Conservation (phyloP, 495 filamentous ascomycete species). For the Penicillium taxi region DNA sequence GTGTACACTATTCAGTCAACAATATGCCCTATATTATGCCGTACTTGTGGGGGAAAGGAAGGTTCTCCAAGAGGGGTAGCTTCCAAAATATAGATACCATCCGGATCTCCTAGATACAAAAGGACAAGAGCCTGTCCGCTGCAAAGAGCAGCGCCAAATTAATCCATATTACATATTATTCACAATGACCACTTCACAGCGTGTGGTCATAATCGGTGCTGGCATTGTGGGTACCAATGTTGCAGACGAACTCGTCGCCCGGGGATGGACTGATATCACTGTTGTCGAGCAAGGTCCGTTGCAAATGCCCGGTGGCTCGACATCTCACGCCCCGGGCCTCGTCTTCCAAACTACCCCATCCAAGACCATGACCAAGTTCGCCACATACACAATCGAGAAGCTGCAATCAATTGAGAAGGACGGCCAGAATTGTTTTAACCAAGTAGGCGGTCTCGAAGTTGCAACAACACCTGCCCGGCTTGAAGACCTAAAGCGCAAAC, state of each 20-base stretch:
- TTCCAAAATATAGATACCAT: background rate
- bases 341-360: constrained; percentile 45
- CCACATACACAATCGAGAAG: constrained; percentile 43
- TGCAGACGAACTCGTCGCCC: constrained; percentile 44
- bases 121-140: constrained; percentile 2
- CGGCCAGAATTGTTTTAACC: constrained; percentile 41
- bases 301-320: constrained; percentile 44
- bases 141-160: constrained; percentile 5
- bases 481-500: constrained; percentile 44
- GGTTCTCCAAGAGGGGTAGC: constrained; percentile 8
- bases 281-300: constrained; percentile 47
- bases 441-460: constrained; percentile 43
- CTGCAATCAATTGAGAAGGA: constrained; percentile 34
- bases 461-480: constrained; percentile 43
- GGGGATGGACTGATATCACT: constrained; percentile 45
- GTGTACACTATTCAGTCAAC: constrained; percentile 3
- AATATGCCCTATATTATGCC: constrained; percentile 6
- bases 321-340: constrained; percentile 45
- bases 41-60: constrained; percentile 12
- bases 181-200: constrained; percentile 19
- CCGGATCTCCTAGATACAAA: constrained; percentile 3
- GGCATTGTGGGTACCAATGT: constrained; percentile 48
- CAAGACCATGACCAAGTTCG: constrained; percentile 44
- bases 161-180: background rate
- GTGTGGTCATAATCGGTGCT: constrained; percentile 46